phyloP scores from a whole-genome alignment of 2,329 filamentous ascomycete species.

The Mollisiaceae sp. region DNA sequence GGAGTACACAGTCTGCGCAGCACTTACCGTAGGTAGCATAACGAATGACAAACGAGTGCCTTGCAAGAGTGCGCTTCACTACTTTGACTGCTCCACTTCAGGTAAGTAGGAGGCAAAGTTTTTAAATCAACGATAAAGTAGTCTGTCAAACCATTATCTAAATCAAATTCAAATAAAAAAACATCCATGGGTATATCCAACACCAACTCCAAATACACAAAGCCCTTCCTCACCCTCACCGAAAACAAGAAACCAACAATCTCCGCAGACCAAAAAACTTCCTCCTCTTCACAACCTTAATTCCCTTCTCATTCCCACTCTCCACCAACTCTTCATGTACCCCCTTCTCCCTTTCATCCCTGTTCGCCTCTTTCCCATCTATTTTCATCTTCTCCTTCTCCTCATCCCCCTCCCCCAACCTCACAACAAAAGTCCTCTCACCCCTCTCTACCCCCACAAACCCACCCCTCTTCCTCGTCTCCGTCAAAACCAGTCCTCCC shows the following conservation, averaged over 20 bases:
- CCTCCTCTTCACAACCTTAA: constrained; percentile 4
- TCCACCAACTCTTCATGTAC: not conserved
- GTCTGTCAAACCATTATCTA: not conserved
- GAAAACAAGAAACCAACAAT: not conserved
- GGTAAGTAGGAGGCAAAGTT: not conserved
- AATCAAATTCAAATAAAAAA: not conserved
- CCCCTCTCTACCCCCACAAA: not conserved
- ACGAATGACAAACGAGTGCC: not conserved
- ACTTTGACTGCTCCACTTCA: not conserved
- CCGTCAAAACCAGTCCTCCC: constrained; percentile 80
- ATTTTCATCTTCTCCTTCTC: not conserved
- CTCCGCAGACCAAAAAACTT: not conserved
- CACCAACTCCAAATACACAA: not conserved
- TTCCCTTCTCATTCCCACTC: not conserved
- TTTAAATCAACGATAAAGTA: too few species aligned
- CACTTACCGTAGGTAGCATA: not conserved
- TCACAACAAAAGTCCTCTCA: not conserved
- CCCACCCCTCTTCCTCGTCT: not conserved
- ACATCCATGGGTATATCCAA: not conserved
- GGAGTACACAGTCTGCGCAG: not conserved
- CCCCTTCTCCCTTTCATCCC: not conserved
- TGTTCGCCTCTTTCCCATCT: not conserved
- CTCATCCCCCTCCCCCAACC: not conserved
- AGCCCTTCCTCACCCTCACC: not conserved
- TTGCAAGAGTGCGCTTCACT: not conserved